Conservation (phyloP, 768 basidiomycete species). For the Leccinum subgranulosum region DNA sequence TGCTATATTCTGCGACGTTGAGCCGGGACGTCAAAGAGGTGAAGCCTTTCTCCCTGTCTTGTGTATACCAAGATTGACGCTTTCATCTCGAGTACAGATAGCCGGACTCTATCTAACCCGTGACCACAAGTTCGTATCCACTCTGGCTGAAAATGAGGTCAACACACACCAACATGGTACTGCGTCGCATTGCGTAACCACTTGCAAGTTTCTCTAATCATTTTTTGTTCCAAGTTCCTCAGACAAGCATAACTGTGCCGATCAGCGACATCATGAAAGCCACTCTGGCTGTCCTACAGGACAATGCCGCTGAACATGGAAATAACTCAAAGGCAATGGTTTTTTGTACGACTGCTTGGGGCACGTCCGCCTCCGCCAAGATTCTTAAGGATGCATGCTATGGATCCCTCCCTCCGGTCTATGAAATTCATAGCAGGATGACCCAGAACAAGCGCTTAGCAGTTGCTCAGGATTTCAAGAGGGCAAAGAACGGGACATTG, state of each 20-base stretch:
- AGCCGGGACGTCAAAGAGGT: slow-evolving; percentile 63
- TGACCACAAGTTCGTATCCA: slow-evolving; percentile 50
- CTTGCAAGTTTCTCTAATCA: not conserved
- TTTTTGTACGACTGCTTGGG: slow-evolving; percentile 68
- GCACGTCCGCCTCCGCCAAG: slow-evolving; percentile 41
- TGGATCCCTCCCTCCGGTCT: slow-evolving; percentile 35
- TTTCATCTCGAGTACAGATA: slow-evolving; percentile 15
- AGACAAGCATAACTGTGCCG: slow-evolving; percentile 43
- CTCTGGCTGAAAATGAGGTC: slow-evolving; percentile 52
- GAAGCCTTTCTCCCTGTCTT: slow-evolving; percentile 5
- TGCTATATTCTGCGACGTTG: slow-evolving; percentile 76
- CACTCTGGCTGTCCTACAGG: slow-evolving; percentile 37
- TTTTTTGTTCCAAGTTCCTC: slow-evolving; percentile 37
- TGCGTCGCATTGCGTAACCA: not conserved
- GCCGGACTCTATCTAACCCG: slow-evolving; percentile 25
- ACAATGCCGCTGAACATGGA: slow-evolving; percentile 31
- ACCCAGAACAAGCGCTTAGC: slow-evolving; percentile 46
- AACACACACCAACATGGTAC: slow-evolving; percentile 62
- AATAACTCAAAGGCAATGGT: slow-evolving; percentile 46
- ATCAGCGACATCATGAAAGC: slow-evolving; percentile 42
- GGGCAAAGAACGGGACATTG: slow-evolving; percentile 42
- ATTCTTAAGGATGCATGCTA: slow-evolving; percentile 32
- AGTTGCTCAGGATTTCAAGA: slow-evolving; percentile 49
- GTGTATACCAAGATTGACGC: not conserved
- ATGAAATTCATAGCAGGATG: slow-evolving; percentile 58